phyloP scores from a whole-genome alignment of 2,329 filamentous ascomycete genomes.

The Trichoderma sp. region DNA sequence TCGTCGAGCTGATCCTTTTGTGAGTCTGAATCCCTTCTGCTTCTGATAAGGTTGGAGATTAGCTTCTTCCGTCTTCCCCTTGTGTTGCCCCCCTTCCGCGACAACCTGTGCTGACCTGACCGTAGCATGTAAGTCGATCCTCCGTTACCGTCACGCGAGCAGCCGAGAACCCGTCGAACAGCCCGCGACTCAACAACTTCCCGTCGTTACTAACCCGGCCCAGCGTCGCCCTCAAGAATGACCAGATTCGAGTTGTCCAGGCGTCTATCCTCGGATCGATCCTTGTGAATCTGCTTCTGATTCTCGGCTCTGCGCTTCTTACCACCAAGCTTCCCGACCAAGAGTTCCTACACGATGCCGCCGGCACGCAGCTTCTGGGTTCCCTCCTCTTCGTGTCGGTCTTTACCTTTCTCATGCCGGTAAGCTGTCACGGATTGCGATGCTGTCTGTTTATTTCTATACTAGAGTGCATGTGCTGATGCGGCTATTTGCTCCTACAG shows the following conservation, averaged over 20 bases:
- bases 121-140: constrained; percentile 21
- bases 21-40: constrained; percentile 34
- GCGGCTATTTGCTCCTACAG: constrained; percentile 29
- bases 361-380: constrained; percentile 42
- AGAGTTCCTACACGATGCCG: constrained; percentile 55
- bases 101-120: not conserved
- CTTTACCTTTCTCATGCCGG: constrained; percentile 45
- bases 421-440: constrained; percentile 29
- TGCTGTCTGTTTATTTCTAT: not conserved
- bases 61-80: not conserved
- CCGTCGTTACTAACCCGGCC: constrained; percentile 10
- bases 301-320: constrained; percentile 74
- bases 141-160: constrained; percentile 2
- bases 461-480: not conserved
- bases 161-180: not conserved
- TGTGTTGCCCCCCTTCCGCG: constrained; percentile 3
- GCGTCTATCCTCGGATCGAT: constrained; percentile 76
- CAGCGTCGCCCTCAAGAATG: constrained; percentile 54
- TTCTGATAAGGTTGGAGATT: not conserved
- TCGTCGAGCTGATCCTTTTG: constrained; percentile 65
- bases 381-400: constrained; percentile 45
- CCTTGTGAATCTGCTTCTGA: constrained; percentile 73
- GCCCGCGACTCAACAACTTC: not conserved
- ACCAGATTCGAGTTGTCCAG: constrained; percentile 75
- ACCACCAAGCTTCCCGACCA: constrained; percentile 68